Evolutionary conservation across 495 filamentous ascomycete species (phyloP).

Genomic region (Penicillium riverlandense): DNA sequence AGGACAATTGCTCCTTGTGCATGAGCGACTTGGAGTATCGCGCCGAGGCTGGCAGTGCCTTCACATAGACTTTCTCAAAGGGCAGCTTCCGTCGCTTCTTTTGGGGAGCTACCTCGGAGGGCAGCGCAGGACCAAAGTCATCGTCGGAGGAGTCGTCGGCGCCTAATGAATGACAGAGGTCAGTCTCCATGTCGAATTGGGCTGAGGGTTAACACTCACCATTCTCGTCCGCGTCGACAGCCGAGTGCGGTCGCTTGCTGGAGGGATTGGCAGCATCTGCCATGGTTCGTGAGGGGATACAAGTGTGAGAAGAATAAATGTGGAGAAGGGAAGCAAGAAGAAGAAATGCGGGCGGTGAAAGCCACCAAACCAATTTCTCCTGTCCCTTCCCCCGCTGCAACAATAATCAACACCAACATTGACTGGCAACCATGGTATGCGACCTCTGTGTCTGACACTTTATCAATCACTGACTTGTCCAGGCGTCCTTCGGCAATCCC

Average conservation of each 20-base stretch:
- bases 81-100: slow-evolving; percentile 88
- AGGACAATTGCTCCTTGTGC: slow-evolving; percentile 92
- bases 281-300: slow-evolving; percentile 14
- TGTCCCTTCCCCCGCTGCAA: slow-evolving; percentile 7
- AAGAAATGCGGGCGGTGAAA: slow-evolving; percentile 25
- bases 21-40: slow-evolving; percentile 96
- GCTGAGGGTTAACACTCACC: slow-evolving; percentile 14
- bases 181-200: not conserved
- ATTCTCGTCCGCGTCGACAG: slow-evolving; percentile 28
- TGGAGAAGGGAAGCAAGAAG: slow-evolving; percentile 2
- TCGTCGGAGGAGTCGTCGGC: slow-evolving; percentile 76
- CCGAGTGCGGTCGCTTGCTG: slow-evolving; percentile 33
- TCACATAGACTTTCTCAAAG: slow-evolving; percentile 89
- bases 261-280: slow-evolving; percentile 17
- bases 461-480: not conserved
- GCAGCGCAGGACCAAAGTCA: slow-evolving; percentile 87
- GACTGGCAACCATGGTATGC: slow-evolving; percentile 28
- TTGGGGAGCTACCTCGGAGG: slow-evolving; percentile 66
- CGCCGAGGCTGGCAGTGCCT: slow-evolving; percentile 71
- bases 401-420: too few relatives aligned
- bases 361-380: slow-evolving; percentile 17
- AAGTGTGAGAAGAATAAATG: not conserved
- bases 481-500: slow-evolving; percentile 64
- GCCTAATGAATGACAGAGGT: slow-evolving; percentile 16
- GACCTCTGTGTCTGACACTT: too few relatives aligned